These are phyloP conservation scores for Kodamaea neixiangensis DNA, from an alignment of 805 yeast species.

Conservation along the genomic window DNA sequence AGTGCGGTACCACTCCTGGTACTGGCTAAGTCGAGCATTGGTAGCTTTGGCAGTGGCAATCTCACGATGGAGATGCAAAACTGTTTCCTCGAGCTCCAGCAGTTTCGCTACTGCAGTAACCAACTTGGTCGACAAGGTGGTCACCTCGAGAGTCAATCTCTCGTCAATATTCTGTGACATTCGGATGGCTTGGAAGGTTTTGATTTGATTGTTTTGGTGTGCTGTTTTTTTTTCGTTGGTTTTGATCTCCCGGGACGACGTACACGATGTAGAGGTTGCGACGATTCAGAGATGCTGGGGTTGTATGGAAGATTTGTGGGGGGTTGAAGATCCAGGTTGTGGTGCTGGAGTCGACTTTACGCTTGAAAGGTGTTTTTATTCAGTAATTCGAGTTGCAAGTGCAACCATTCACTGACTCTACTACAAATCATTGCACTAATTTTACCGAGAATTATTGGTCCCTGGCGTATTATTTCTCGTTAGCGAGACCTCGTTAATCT, in stretches of 20 bases:
- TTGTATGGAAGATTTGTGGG: neutral
- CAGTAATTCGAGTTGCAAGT: neutral
- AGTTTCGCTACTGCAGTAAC: slow-evolving; percentile 62
- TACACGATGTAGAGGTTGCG: neutral
- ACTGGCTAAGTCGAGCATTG: slow-evolving; percentile 21
- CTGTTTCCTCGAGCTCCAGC: slow-evolving; percentile 53
- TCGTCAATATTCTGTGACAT: slow-evolving; percentile 22
- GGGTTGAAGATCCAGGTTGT: neutral
- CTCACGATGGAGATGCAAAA: slow-evolving; percentile 42
- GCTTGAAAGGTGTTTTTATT: neutral
- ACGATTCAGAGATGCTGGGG: neutral
- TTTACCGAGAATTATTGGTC: neutral
- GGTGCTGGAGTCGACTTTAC: neutral
- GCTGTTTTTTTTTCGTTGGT: slow-evolving; percentile 3
- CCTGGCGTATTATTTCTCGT: neutral
- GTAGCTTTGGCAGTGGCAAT: slow-evolving; percentile 27
- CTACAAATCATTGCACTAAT: neutral
- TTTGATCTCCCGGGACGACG: neutral
- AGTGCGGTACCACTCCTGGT: slow-evolving; percentile 25
- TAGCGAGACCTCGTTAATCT: neutral
- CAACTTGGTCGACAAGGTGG: slow-evolving; percentile 57
- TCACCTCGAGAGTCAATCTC: slow-evolving; percentile 55
- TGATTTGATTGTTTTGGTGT: neutral
- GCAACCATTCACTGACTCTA: neutral
- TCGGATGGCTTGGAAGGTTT: neutral